These are phyloP conservation scores for Claviceps sp. DNA, from an alignment of 2,329 filamentous ascomycete species.

Conservation along the genomic window DNA sequence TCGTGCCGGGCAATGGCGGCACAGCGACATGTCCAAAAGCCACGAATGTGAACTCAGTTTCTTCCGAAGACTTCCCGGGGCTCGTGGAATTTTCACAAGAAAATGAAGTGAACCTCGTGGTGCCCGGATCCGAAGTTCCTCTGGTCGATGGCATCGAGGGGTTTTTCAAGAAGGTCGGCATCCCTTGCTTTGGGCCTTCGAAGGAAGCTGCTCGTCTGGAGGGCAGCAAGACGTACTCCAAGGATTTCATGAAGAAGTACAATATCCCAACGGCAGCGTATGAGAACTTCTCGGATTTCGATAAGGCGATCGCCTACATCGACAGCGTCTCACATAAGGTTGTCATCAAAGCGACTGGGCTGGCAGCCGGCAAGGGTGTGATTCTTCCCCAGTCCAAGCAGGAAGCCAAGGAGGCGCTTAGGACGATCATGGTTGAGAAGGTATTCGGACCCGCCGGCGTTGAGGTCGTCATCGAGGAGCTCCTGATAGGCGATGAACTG, in stretches of 20 bases:
- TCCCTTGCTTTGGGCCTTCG: conserved; percentile 75
- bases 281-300: conserved; percentile 72
- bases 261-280: conserved; percentile 84
- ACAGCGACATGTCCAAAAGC: conserved; percentile 60
- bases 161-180: conserved; percentile 61
- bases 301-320: conserved; percentile 60
- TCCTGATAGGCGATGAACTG: conserved; percentile 79
- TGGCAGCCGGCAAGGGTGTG: conserved; percentile 92
- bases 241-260: conserved; percentile 92
- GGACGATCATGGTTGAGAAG: conserved; percentile 79
- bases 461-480: conserved; percentile 93
- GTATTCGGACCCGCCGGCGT: conserved; percentile 78
- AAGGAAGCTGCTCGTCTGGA: conserved; percentile 80
- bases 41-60: conserved; percentile 55
- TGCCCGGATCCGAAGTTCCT: conserved; percentile 84
- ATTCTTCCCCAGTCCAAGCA: conserved; percentile 72
- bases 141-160: conserved; percentile 81
- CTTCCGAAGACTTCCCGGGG: conserved; percentile 61
- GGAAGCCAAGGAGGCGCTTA: conserved; percentile 69
- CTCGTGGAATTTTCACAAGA: conserved; percentile 64
- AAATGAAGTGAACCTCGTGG: conserved; percentile 64
- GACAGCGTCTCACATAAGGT: conserved; percentile 57
- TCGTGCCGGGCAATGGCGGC: conserved; percentile 73
- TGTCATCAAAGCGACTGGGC: conserved; percentile 86
- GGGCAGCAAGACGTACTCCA: conserved; percentile 92